Evolutionary conservation across 192 early-diverging fungal genomes (phyloP).

Genomic region (Linnemannia hyalina): DNA sequence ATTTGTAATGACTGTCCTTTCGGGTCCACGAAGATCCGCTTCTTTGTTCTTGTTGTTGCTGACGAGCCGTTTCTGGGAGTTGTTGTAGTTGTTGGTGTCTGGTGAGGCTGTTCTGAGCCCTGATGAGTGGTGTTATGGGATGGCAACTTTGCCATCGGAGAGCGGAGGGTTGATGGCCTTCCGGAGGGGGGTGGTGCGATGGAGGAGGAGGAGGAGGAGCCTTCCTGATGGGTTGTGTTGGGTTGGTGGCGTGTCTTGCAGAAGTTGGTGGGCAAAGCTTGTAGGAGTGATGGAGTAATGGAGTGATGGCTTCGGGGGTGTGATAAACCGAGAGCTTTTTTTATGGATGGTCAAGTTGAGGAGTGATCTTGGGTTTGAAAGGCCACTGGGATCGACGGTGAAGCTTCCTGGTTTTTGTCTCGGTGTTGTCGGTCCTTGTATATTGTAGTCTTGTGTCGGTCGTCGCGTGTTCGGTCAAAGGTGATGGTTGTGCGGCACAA

Average conservation of each 20-base stretch:
- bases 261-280: not conserved
- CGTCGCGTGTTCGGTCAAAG: not conserved
- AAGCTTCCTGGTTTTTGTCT: not conserved
- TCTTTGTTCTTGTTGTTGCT: not conserved
- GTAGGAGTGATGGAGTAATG: not conserved
- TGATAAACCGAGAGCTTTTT: not conserved
- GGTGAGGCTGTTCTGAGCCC: not conserved
- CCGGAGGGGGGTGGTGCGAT: not conserved
- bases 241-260: not conserved
- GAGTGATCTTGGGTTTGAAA: too few relatives aligned
- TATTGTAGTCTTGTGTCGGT: not conserved
- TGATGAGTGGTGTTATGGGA: not conserved
- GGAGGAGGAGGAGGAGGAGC: not conserved
- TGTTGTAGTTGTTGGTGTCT: not conserved
- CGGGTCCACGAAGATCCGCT: slow-evolving; percentile 11
- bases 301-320: not conserved
- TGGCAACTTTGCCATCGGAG: not conserved
- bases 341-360: not conserved
- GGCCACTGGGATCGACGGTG: not conserved
- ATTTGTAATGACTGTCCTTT: slow-evolving; percentile 16
- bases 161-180: not conserved
- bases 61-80: not conserved
- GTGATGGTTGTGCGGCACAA: not conserved
- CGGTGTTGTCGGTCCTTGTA: not conserved
- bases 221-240: not conserved